Conservation (phyloP, 352 stramenopile species). For the Chrysophaeum taylorii region DNA sequence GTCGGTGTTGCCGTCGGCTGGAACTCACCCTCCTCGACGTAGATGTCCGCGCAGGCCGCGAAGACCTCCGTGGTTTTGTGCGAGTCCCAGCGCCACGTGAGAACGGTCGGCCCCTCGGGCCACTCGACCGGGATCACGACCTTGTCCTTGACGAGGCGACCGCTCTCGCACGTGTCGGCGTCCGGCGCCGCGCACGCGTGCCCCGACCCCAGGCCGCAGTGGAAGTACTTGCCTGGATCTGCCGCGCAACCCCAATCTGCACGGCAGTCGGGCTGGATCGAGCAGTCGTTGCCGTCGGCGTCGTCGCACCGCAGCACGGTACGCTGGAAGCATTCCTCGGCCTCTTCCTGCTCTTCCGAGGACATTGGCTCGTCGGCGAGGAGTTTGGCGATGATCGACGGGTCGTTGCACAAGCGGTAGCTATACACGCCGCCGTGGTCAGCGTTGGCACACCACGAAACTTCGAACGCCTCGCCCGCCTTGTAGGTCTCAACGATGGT, state of each 20-base stretch:
- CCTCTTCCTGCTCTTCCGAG: background rate
- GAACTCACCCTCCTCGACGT: too few relatives aligned
- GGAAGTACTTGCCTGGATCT: background rate
- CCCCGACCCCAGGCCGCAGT: too few relatives aligned
- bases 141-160: too few relatives aligned
- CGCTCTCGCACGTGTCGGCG: too few relatives aligned
- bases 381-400: background rate
- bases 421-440: constrained; percentile 2
- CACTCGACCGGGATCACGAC: too few relatives aligned
- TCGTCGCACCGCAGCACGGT: background rate
- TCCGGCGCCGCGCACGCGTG: too few relatives aligned
- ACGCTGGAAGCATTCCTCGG: constrained; percentile 8
- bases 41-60: too few relatives aligned
- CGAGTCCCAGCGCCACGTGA: too few relatives aligned
- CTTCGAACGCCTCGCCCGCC: background rate
- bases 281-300: background rate
- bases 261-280: background rate
- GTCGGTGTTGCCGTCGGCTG: too few relatives aligned
- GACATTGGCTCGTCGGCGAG: background rate
- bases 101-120: too few relatives aligned
- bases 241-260: background rate
- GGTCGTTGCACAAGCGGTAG: constrained; percentile 5
- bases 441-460: background rate
- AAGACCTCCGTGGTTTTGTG: too few relatives aligned
- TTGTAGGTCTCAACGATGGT: too few relatives aligned